Percentiles rank a stretch among this genome's conserved stretches.
These are phyloP conservation scores for Ilex asprella DNA, from an alignment of 257 asterid genomes.

Conservation along the genomic window DNA sequence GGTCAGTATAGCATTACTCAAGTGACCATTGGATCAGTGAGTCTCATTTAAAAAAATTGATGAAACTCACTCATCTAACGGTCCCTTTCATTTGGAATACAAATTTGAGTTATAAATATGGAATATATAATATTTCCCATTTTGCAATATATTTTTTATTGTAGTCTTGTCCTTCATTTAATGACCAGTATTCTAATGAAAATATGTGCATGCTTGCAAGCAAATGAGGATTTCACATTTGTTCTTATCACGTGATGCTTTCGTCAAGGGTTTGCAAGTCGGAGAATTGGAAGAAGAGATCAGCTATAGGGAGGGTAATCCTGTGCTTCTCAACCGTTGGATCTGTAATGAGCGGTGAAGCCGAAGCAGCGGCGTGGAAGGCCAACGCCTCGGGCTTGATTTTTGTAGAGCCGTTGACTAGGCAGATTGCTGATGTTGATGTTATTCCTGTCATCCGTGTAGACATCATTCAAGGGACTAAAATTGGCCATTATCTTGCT, in stretches of 20 bases:
- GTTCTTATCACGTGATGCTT: background rate
- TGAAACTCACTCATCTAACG: no score
- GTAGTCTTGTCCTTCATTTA: no score
- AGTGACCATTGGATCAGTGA: no score
- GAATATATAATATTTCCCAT: no score
- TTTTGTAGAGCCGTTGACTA: slow-evolving; percentile 45
- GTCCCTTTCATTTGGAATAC: no score
- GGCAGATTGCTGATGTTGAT: slow-evolving; percentile 36
- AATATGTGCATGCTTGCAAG: no score
- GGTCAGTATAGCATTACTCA: no score
- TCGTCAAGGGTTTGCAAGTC: background rate
- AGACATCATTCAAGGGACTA: slow-evolving; percentile 43
- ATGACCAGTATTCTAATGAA: no score
- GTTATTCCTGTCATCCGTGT: slow-evolving; percentile 37
- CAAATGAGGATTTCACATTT: no score
- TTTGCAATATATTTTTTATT: no score
- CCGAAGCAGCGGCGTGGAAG: background rate
- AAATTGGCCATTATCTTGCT: slow-evolving; percentile 19
- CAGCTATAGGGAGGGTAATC: background rate
- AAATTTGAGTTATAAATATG: no score
- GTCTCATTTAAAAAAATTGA: no score
- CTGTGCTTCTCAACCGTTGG: background rate
- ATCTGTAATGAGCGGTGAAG: background rate
- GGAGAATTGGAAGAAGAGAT: background rate
- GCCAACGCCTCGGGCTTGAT: slow-evolving; percentile 11